Percentiles rank a stretch among this genome's conserved stretches.
Evolutionary conservation across 441 rosid species (phyloP).

Genomic region (Euphorbia schlechtendalii): DNA sequence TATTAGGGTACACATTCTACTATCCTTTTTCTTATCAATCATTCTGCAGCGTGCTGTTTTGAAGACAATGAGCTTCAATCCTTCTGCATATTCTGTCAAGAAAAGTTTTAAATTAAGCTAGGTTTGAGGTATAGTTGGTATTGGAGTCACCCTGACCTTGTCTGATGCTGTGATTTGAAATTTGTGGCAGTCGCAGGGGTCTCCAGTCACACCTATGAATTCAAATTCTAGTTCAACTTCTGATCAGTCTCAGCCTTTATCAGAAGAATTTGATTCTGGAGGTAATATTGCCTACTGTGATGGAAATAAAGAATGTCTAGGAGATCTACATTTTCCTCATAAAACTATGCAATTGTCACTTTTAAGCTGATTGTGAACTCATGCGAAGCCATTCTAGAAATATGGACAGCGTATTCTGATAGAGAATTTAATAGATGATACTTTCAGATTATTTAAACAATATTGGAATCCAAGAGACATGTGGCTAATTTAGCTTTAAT

Average conservation of each 20-base stretch:
- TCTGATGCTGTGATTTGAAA: slow-evolving; percentile 13
- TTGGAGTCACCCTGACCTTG: slow-evolving; percentile 5
- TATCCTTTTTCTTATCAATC: neutral
- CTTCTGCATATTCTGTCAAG: slow-evolving; percentile 1
- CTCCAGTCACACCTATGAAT: slow-evolving; percentile 77
- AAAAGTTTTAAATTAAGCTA: neutral
- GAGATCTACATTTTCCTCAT: slow-evolving; percentile 17
- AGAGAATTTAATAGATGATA: too few relatives aligned
- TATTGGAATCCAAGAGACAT: too few relatives aligned
- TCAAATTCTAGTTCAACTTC: slow-evolving; percentile 78
- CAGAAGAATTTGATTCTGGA: slow-evolving; percentile 82
- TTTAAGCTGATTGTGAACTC: neutral
- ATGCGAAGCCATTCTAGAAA: slow-evolving; percentile 3
- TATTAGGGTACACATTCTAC: neutral
- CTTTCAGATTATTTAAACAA: too few relatives aligned
- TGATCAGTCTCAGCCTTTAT: slow-evolving; percentile 46
- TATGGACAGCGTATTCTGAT: neutral
- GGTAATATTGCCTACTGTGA: slow-evolving; percentile 29
- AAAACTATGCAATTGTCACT: slow-evolving; percentile 1
- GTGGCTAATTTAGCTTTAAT: too few relatives aligned
- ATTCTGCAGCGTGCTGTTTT: neutral
- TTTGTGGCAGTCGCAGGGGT: slow-evolving; percentile 48
- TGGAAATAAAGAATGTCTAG: slow-evolving; percentile 28
- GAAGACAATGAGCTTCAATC: neutral
- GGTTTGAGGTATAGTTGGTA: neutral